These are phyloP conservation scores for Nakataea oryzae DNA, from an alignment of 2,329 filamentous ascomycete species.

Conservation along the genomic window DNA sequence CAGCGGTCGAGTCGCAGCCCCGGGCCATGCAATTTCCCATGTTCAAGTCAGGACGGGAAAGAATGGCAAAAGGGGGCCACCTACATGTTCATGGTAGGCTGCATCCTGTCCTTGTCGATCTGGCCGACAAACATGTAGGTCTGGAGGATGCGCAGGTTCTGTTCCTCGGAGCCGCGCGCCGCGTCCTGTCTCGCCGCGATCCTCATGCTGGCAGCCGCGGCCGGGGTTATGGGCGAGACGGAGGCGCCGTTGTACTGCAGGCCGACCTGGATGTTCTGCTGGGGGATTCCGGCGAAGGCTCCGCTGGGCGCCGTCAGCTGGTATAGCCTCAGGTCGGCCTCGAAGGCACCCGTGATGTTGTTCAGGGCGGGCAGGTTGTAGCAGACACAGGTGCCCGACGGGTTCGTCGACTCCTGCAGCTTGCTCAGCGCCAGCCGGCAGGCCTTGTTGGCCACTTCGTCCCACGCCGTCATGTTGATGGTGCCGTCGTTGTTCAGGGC, in stretches of 20 bases:
- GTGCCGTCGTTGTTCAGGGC: constrained; percentile 28
- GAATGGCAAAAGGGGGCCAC: constrained; percentile 16
- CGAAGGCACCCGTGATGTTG: constrained; percentile 57
- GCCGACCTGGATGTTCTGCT: constrained; percentile 41
- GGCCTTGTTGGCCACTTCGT: constrained; percentile 41
- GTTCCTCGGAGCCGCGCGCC: constrained; percentile 8
- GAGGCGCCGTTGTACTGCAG: constrained; percentile 44
- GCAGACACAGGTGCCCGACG: constrained; percentile 68
- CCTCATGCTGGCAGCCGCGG: constrained; percentile 11
- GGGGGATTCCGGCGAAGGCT: constrained; percentile 38
- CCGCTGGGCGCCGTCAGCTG: constrained; percentile 51
- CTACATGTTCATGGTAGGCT: constrained; percentile 48
- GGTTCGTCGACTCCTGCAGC: constrained; percentile 54
- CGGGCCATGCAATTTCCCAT: background rate
- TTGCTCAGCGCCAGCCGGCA: constrained; percentile 46
- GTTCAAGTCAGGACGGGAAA: background rate
- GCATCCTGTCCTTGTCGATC: constrained; percentile 48
- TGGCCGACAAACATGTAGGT: constrained; percentile 59
- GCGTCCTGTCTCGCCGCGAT: constrained; percentile 10
- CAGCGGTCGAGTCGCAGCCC: background rate
- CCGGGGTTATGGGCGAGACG: constrained; percentile 29
- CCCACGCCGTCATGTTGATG: constrained; percentile 47
- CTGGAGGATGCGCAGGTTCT: constrained; percentile 38
- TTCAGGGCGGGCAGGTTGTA: constrained; percentile 71
- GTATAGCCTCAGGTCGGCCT: constrained; percentile 68